These are phyloP conservation scores for Penicillium sp. DNA, from an alignment of 2,329 filamentous ascomycete species.

Conservation along the genomic window DNA sequence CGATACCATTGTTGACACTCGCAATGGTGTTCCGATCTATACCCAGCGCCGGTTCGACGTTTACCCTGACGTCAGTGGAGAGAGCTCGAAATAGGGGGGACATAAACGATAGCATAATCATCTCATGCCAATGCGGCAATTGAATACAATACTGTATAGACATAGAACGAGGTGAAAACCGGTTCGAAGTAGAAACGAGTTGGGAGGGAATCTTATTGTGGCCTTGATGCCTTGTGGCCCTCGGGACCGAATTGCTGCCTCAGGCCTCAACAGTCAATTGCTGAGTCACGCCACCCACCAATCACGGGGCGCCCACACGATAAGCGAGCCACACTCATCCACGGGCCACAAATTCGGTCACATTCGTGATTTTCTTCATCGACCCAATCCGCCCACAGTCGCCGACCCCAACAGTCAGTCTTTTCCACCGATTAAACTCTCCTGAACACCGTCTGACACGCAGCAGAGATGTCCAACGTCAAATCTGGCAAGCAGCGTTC, in stretches of 20 bases:
- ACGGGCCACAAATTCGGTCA: slow-evolving; percentile 28
- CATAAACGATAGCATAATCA: not conserved
- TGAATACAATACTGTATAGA: not conserved
- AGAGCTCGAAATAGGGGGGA: slow-evolving; percentile 15
- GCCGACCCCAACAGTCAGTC: slow-evolving; percentile 38
- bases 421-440: not conserved
- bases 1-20: slow-evolving; percentile 68
- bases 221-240: not conserved
- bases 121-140: not conserved
- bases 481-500: slow-evolving; percentile 78
- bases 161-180: not conserved
- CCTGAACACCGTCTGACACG: slow-evolving; percentile 12
- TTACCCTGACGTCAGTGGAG: slow-evolving; percentile 82
- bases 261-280: not conserved
- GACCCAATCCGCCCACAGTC: slow-evolving; percentile 42
- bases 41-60: slow-evolving; percentile 90
- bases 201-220: not conserved
- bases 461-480: slow-evolving; percentile 63
- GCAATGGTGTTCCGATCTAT: slow-evolving; percentile 80
- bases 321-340: slow-evolving; percentile 43
- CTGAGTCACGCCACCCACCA: slow-evolving; percentile 17
- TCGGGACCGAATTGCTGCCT: not conserved
- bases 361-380: slow-evolving; percentile 27
- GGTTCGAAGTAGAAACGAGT: not conserved
- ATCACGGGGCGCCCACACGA: slow-evolving; percentile 23